Base-by-base conservation (phyloP, 345 rosid genomes). In the Eucalyptus urophylla region DNA sequence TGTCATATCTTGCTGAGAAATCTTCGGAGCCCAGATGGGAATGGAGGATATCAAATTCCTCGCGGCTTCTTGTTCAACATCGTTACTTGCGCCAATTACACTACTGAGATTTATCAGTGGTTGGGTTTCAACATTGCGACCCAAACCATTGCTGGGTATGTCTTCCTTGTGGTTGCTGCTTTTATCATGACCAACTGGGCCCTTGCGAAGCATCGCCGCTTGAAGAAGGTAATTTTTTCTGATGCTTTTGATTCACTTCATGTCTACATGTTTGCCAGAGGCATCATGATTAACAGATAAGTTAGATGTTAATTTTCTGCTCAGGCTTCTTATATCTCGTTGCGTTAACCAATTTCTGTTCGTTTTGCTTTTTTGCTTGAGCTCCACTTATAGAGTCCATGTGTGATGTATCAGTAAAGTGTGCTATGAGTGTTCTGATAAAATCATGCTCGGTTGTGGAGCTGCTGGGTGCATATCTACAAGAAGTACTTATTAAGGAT, bases 101-200 rank as follows among this genome's bases (percentile, higher is more conserved):
- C 98, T 3, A 98, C 99, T 1, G 99, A 98, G 93, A 97, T 97
- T 86, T 98, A 98, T 91, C 99, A 98, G 90, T 98, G 99, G 99
- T 60, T 98, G 90, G 99, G 99, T 80, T 98, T 97, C 96, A 98
- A 98, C 86, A 93, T 96, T 43, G 99, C 99, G 2, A 98, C 99
- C 5, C 99, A 98, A 94, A 98, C 99, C 22, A 67, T 96, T 83
- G 98, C 99, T 3, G 99, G 99, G 87, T 98, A 96, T 31, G 86
- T 97, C 86, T 98, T 98, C 92, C 95, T 96, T 29, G 92, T 93
- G 89, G 99, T 97, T 87, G 99, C 99, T 1, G 37, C 98, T 90
- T 25, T 85, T 43, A 98, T 97, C 93, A 98, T 98, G 99, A 95
- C 97, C 86, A 98, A 97, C 44, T 98, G 99, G 99, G 99, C 99